A percentile compares a stretch with the other conserved stretches of the same genome.
These are phyloP conservation scores for Blastobotrys capitulatus DNA, from an alignment of 1,139 yeast genomes.

Conservation along the genomic window DNA sequence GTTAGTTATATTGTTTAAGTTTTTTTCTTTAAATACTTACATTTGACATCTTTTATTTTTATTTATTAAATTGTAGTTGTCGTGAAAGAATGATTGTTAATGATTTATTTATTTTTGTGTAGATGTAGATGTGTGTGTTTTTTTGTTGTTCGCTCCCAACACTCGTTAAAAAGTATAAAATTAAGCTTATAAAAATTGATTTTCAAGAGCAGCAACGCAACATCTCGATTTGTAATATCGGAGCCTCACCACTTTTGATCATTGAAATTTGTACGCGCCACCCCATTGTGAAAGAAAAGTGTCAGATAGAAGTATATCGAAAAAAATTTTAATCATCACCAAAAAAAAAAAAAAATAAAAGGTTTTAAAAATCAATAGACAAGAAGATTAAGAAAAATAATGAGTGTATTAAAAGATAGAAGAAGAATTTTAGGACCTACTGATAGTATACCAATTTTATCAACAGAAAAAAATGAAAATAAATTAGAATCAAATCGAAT, in stretches of 20 bases:
- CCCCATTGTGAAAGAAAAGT: too few relatives aligned
- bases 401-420: constrained; percentile 32
- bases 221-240: too few relatives aligned
- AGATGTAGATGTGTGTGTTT: too few relatives aligned
- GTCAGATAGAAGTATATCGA: too few relatives aligned
- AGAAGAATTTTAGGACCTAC: constrained; percentile 36
- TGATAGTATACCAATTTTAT: constrained; percentile 28
- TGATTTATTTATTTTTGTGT: neutral
- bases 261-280: too few relatives aligned
- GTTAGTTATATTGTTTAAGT: neutral
- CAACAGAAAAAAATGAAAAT: neutral
- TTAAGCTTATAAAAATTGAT: too few relatives aligned
- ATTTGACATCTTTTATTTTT: neutral
- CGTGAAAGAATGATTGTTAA: too few relatives aligned
- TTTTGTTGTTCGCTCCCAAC: neutral
- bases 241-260: too few relatives aligned
- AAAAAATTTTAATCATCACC: too few relatives aligned
- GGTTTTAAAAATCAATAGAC: neutral
- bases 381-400: neutral
- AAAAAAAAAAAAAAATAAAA: too few relatives aligned
- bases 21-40: neutral
- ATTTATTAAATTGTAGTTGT: neutral
- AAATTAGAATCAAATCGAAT: constrained; percentile 7
- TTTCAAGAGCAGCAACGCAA: neutral
- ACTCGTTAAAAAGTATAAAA: neutral